Conservation (phyloP, 345 rosid genomes). For the Acer negundo region DNA sequence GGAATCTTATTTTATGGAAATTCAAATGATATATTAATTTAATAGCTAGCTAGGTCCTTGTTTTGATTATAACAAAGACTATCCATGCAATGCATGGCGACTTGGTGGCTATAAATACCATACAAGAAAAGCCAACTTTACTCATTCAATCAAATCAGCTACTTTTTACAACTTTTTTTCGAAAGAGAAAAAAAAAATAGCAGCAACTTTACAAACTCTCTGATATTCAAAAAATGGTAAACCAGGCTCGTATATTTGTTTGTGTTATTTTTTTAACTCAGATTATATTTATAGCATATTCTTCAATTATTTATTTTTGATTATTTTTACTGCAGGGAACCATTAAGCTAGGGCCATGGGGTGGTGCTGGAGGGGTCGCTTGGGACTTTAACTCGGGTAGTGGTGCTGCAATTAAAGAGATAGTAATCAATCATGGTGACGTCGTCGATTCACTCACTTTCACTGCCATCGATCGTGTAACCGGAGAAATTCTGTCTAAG, state of each 20-base stretch:
- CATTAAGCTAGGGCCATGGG: background rate
- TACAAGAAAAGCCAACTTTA: background rate
- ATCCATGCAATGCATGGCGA: background rate
- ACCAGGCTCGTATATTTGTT: background rate
- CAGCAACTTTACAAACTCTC: background rate
- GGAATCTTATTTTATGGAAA: too few species aligned
- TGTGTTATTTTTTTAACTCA: background rate
- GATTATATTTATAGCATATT: background rate
- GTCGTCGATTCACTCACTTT: background rate
- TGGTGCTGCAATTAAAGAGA: background rate
- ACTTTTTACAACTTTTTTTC: background rate
- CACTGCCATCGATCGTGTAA: background rate
- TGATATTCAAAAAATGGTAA: background rate
- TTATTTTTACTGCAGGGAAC: background rate
- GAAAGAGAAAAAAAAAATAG: too few species aligned
- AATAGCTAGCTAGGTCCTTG: too few species aligned
- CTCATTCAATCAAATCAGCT: background rate
- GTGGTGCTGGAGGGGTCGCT: background rate
- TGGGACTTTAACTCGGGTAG: background rate
- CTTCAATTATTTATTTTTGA: background rate
- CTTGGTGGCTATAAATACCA: background rate
- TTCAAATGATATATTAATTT: too few species aligned
- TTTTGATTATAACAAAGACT: too few species aligned
- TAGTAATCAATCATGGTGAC: background rate
- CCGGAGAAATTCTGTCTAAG: background rate